Evolutionary conservation across 2,329 filamentous ascomycete genomes (phyloP).

Genomic region (Colletotrichum agaves): DNA sequence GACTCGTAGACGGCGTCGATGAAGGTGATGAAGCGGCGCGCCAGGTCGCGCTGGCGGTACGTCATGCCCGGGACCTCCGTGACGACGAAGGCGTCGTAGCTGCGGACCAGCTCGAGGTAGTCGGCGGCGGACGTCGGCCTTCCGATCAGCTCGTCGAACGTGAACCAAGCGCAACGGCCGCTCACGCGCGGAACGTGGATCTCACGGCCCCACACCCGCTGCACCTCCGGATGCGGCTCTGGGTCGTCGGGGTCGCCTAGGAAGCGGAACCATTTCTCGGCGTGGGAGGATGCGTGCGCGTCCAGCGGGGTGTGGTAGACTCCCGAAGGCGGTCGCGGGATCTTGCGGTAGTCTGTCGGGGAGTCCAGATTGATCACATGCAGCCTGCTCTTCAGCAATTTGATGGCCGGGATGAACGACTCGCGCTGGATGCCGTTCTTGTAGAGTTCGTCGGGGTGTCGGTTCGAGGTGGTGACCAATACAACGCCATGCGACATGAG

Average conservation of each 20-base stretch:
- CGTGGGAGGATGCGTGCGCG: slow-evolving; percentile 79
- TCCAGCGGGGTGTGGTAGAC: slow-evolving; percentile 95
- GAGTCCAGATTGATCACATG: slow-evolving; percentile 95
- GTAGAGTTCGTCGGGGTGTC: slow-evolving; percentile 96
- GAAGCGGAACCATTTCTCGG: slow-evolving; percentile 95
- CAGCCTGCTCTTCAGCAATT: slow-evolving; percentile 84
- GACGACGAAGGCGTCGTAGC: slow-evolving; percentile 92
- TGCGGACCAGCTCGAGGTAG: slow-evolving; percentile 89
- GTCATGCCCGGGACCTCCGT: slow-evolving; percentile 95
- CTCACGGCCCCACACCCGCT: slow-evolving; percentile 92
- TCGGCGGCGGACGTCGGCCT: slow-evolving; percentile 91
- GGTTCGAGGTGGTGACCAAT: slow-evolving; percentile 93
- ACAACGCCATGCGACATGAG: slow-evolving; percentile 98
- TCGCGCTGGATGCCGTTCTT: slow-evolving; percentile 97
- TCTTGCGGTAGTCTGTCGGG: slow-evolving; percentile 96
- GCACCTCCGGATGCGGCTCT: slow-evolving; percentile 78
- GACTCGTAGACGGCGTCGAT: slow-evolving; percentile 95
- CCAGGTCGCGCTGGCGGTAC: slow-evolving; percentile 84
- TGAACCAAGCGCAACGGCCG: slow-evolving; percentile 89
- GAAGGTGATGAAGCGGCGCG: slow-evolving; percentile 94
- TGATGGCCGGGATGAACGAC: slow-evolving; percentile 95
- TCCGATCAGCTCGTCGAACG: slow-evolving; percentile 91
- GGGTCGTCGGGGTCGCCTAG: slow-evolving; percentile 85
- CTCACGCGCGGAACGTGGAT: slow-evolving; percentile 89
- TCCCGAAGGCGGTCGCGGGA: slow-evolving; percentile 89